phyloP scores from a whole-genome alignment of 139 green algal species.

The Micractinium conductrix region DNA sequence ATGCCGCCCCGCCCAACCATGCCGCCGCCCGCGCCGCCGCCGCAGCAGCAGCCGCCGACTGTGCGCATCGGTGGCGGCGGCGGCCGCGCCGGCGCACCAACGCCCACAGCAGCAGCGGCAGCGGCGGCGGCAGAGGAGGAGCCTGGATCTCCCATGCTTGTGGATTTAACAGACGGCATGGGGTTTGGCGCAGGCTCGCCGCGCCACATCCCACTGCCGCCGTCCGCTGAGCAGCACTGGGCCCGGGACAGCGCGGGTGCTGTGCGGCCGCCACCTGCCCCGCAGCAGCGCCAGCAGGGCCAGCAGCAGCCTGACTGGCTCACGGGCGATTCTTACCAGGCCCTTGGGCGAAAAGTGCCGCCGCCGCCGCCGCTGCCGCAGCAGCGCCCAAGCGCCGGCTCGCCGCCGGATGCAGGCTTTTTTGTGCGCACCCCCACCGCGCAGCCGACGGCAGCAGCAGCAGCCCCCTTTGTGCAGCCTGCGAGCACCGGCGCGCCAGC shows the following conservation, averaged over 20 bases:
- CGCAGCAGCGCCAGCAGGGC: background rate
- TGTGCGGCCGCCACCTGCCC: background rate
- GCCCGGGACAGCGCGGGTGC: background rate
- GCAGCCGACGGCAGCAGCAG: background rate
- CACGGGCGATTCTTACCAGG: background rate
- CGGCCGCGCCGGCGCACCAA: too few species aligned
- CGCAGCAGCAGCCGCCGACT: background rate
- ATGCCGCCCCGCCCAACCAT: background rate
- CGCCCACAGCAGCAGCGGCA: too few species aligned
- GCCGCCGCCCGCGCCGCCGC: background rate
- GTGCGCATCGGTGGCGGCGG: background rate
- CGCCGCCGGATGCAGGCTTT: background rate
- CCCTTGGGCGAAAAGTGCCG: background rate
- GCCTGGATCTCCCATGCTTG: constrained; percentile 10
- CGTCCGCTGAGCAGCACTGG: background rate
- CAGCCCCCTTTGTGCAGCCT: background rate
- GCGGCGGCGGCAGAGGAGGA: background rate
- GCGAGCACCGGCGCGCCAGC: background rate
- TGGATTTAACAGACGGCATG: constrained; percentile 2
- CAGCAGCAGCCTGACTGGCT: background rate
- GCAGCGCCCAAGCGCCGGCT: background rate
- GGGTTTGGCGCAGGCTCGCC: background rate
- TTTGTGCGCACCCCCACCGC: constrained; percentile 1
- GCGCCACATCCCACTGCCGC: background rate
- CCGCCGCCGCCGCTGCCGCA: background rate